Conservation (phyloP, 768 basidiomycete genomes). For the Fomitopsis serialis region DNA sequence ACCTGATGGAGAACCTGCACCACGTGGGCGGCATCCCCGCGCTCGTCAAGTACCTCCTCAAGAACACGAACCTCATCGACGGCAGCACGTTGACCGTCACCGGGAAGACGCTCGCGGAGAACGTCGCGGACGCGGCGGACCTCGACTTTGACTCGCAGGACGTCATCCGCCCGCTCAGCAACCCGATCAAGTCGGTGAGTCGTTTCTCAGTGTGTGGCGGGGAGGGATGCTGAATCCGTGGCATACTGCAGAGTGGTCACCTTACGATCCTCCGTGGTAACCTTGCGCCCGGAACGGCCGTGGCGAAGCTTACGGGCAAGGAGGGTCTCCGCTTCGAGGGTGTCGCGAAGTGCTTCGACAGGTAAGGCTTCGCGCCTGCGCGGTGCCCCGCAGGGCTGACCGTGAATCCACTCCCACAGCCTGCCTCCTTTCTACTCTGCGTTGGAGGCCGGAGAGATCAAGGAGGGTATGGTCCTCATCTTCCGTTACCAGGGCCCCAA, state of each 20-base stretch:
- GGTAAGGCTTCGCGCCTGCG: conserved; percentile 27
- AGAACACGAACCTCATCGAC: conserved; percentile 74
- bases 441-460: conserved; percentile 70
- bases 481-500: conserved; percentile 89
- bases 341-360: conserved; percentile 72
- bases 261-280: conserved; percentile 86
- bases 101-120: conserved; percentile 85
- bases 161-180: conserved; percentile 61
- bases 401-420: conserved; percentile 26
- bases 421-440: conserved; percentile 69
- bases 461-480: conserved; percentile 67
- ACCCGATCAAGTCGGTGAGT: conserved; percentile 66
- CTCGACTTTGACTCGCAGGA: conserved; percentile 71
- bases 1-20: conserved; percentile 90
- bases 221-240: not conserved
- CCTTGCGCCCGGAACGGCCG: conserved; percentile 79
- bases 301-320: conserved; percentile 92
- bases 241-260: conserved; percentile 55
- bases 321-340: conserved; percentile 85
- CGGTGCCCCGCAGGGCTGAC: not conserved
- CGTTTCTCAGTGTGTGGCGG: not conserved
- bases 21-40: conserved; percentile 81
- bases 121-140: conserved; percentile 72
- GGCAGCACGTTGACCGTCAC: conserved; percentile 85
- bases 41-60: conserved; percentile 77